Base-by-base conservation (phyloP, 768 basidiomycete species). In the Leccinum ochraceum region DNA sequence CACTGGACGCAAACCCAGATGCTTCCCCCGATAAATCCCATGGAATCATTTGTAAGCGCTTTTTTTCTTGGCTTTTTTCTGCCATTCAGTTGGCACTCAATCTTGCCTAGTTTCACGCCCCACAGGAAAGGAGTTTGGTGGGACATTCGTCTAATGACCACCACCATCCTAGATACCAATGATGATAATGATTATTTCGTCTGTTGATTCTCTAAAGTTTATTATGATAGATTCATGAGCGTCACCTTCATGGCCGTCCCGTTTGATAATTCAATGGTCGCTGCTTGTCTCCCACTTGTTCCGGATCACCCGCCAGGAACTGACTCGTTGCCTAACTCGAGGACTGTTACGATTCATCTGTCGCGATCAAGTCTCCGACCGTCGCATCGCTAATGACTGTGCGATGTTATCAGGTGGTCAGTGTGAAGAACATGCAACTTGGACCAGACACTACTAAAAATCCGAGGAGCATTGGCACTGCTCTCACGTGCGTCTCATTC, bases 11-110 rank as follows among this genome's bases (percentile, higher is more conserved):
- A 81, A n/a, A 69, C 80, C 42, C 73, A 74, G 17, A 69, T 81
- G 61, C 67, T 80, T 58, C 71, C 78, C 28, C 77, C 82, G 20
- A 65, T 81, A 54, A 82, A 86, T 65, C 77, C 82, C 14, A 78
- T 87, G 69, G 86, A 90, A 51, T 72, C 87, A 59, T 90, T 84
- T 72, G 90, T 92, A 74, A 77, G 87, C 76, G 5, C 24, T 55
- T 51, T 14, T 54, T 44, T 36, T 55, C 52, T 20, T 28, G 9
- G 28, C n/a, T 3, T 37, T 49, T 53, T 59, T 51, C 24, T 56
- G 4, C 13, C 20, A 51, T 57, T 63, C 24, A 26, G 26, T 55
- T 49, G 48, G 60, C 54, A 51, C 64, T 70, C 54, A 63, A 58
- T 14, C 32, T n/a, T 13, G 6, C 14, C 30, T 32, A 69, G 66